These are phyloP conservation scores for Sporothrix humicola DNA, from an alignment of 2,329 filamentous ascomycete genomes.

Conservation along the genomic window DNA sequence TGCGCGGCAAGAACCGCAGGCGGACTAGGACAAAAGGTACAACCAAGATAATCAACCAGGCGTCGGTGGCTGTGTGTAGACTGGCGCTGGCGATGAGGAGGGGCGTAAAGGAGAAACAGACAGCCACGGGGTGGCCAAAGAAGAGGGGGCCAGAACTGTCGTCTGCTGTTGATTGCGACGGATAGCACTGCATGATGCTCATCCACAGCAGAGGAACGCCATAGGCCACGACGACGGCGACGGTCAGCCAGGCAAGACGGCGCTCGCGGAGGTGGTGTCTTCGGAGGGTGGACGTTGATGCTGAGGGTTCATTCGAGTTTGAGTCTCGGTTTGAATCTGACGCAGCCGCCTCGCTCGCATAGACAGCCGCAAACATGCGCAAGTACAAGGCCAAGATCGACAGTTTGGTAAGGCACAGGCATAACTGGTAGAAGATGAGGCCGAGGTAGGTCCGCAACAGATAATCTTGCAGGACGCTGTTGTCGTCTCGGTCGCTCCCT, in stretches of 20 bases:
- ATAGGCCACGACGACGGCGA: conserved; percentile 46
- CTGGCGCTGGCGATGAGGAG: conserved; percentile 52
- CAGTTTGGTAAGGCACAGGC: conserved; percentile 49
- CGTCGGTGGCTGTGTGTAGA: conserved; percentile 55
- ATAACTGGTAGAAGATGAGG: conserved; percentile 49
- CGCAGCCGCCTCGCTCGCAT: neutral
- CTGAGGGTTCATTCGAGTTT: neutral
- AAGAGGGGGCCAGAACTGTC: conserved; percentile 38
- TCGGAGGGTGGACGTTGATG: conserved; percentile 33
- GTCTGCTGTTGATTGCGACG: conserved; percentile 42
- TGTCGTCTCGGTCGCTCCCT: neutral
- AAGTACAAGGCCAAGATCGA: conserved; percentile 50
- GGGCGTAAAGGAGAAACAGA: conserved; percentile 50
- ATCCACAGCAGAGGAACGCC: conserved; percentile 47
- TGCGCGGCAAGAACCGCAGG: conserved; percentile 47
- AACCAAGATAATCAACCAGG: conserved; percentile 52
- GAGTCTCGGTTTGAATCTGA: neutral
- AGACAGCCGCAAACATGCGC: conserved; percentile 41
- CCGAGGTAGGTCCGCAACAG: conserved; percentile 45
- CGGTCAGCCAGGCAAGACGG: conserved; percentile 45
- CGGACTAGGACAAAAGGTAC: conserved; percentile 49
- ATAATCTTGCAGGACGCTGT: conserved; percentile 38
- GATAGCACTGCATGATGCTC: conserved; percentile 53
- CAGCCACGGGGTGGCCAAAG: conserved; percentile 43
- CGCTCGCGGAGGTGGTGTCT: conserved; percentile 43